A percentile compares a stretch with the other conserved stretches of the same genome.
phyloP scores from a whole-genome alignment of 306 rosid genomes.

The Heteromeles arbutifolia region DNA sequence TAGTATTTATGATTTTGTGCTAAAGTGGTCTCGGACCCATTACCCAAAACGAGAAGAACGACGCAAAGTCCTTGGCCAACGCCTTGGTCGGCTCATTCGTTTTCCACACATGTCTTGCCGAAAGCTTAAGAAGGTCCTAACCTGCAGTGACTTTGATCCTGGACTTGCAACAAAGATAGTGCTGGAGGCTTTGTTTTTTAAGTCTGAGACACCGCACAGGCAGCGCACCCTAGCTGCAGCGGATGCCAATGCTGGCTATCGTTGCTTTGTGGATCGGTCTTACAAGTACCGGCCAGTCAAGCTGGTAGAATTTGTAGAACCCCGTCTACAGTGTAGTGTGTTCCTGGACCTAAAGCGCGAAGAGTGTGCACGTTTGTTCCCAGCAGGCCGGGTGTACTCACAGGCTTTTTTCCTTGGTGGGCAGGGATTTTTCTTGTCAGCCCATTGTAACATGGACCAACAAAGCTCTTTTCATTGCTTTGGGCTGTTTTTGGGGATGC shows the following conservation, averaged over 20 bases:
- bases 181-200: conserved; percentile 47
- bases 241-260: conserved; percentile 6
- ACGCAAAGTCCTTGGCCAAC: conserved; percentile 27
- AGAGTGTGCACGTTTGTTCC: conserved; percentile 33
- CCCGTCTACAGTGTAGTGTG: conserved; percentile 26
- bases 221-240: conserved; percentile 26
- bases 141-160: conserved; percentile 34
- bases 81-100: conserved; percentile 35
- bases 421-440: conserved; percentile 40
- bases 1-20: conserved; percentile 34
- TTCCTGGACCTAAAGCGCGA: conserved; percentile 43
- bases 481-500: conserved; percentile 39
- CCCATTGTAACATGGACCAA: conserved; percentile 47
- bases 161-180: conserved; percentile 36
- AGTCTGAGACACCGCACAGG: conserved; percentile 32
- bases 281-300: conserved; percentile 39
- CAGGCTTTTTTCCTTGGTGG: conserved; percentile 35
- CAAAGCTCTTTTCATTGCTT: conserved; percentile 33
- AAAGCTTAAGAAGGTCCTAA: conserved; percentile 36
- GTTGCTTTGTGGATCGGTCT: conserved; percentile 37
- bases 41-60: conserved; percentile 37
- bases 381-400: conserved; percentile 29
- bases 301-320: conserved; percentile 34
- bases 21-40: conserved; percentile 39
- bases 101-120: conserved; percentile 45